phyloP scores from a whole-genome alignment of 306 rosid species.

The Lagenaria siceraria region DNA sequence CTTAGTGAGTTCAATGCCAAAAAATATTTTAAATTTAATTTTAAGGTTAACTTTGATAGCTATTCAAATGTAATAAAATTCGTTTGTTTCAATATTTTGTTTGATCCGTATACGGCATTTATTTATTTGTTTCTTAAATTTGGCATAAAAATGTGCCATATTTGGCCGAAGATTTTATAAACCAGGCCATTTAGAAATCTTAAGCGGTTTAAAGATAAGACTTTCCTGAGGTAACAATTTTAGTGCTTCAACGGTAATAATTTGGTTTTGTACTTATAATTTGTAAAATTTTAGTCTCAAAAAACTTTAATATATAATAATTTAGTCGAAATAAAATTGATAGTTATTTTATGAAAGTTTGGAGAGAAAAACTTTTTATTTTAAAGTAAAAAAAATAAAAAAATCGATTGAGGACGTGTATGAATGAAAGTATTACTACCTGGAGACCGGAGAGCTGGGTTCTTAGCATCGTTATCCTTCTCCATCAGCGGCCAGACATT shows the following conservation, averaged over 20 bases:
- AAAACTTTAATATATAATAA: too few relatives aligned
- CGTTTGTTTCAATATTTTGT: background rate
- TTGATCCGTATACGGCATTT: background rate
- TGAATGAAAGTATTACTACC: background rate
- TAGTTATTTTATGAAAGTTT: background rate
- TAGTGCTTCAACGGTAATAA: background rate
- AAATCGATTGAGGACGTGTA: too few relatives aligned
- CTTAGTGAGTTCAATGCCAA: background rate
- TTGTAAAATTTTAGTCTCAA: too few relatives aligned
- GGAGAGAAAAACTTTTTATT: background rate
- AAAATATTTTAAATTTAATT: background rate
- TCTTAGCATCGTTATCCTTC: slow-evolving; percentile 28
- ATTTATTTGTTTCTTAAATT: background rate
- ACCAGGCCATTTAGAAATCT: background rate
- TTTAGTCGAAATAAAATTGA: too few relatives aligned
- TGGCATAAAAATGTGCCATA: background rate
- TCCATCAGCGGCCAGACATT: slow-evolving; percentile 40
- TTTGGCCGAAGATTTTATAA: background rate
- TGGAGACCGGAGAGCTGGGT: slow-evolving; percentile 9
- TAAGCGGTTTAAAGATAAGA: too few relatives aligned
- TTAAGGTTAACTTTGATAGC: background rate
- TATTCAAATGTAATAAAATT: background rate
- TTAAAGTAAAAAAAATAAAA: background rate
- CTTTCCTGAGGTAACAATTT: too few relatives aligned
- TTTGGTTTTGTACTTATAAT: background rate